Percentiles rank a stretch among this genome's conserved stretches.
phyloP scores from a whole-genome alignment of 768 basidiomycete species.

The Lentinula sp. region DNA sequence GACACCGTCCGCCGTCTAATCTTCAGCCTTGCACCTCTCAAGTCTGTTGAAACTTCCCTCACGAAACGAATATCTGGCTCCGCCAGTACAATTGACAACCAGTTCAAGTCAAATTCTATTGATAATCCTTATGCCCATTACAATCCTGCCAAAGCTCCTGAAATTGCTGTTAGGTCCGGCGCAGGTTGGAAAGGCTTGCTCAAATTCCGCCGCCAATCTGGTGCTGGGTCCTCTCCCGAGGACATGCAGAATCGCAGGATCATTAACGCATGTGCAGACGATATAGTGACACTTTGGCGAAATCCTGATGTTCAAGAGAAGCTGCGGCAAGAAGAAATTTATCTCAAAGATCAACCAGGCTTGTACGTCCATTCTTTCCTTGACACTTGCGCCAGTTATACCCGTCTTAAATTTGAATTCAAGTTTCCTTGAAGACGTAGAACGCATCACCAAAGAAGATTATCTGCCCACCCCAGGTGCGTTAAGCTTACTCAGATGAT shows the following conservation, averaged over 20 bases:
- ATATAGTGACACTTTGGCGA: slow-evolving; percentile 51
- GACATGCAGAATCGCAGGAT: slow-evolving; percentile 41
- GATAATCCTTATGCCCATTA: slow-evolving; percentile 14
- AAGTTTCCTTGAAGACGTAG: slow-evolving; percentile 56
- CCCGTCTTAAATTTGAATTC: background rate
- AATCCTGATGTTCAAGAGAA: slow-evolving; percentile 35
- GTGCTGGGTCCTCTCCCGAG: slow-evolving; percentile 15
- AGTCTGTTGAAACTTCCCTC: slow-evolving; percentile 48
- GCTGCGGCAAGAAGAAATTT: slow-evolving; percentile 36
- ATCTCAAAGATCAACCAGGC: slow-evolving; percentile 50
- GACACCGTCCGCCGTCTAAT: slow-evolving; percentile 38
- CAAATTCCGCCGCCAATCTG: slow-evolving; percentile 24
- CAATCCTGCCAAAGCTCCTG: slow-evolving; percentile 36
- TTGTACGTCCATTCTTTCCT: slow-evolving; percentile 39
- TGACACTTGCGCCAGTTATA: background rate
- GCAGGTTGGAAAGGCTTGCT: slow-evolving; percentile 44
- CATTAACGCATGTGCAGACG: slow-evolving; percentile 44
- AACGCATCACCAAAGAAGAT: slow-evolving; percentile 40
- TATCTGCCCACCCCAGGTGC: slow-evolving; percentile 50
- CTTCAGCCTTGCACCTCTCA: slow-evolving; percentile 46
- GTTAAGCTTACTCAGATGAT: slow-evolving; percentile 8
- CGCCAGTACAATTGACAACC: background rate
- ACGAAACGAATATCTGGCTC: slow-evolving; percentile 33
- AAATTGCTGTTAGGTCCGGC: slow-evolving; percentile 40
- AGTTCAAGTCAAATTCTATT: background rate